Evolutionary conservation across 2,329 filamentous ascomycete species (phyloP).

Genomic region (Ilyonectria destructans): DNA sequence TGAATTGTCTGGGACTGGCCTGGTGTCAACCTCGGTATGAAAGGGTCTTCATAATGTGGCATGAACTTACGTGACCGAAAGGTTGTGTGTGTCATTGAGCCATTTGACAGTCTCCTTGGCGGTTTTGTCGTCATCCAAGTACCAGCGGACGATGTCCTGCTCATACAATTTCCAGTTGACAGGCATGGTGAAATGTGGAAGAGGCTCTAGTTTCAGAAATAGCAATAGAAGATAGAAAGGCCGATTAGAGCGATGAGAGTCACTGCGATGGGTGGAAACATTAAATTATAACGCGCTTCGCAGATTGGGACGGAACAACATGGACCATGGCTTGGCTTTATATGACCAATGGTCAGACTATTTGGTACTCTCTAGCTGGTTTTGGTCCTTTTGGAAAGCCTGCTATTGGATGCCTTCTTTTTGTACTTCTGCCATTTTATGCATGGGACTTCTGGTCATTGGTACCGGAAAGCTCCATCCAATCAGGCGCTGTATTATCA

Average conservation of each 20-base stretch:
- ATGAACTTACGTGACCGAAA: too few species aligned
- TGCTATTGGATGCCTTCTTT: background rate
- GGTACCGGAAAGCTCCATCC: background rate
- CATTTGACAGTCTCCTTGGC: background rate
- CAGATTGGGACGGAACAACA: too few species aligned
- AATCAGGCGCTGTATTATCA: background rate
- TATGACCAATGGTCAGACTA: too few species aligned
- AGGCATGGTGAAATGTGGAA: background rate
- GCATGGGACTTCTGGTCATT: conserved; percentile 15
- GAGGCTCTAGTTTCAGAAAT: too few species aligned
- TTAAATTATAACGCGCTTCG: too few species aligned
- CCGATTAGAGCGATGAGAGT: too few species aligned
- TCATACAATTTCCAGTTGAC: conserved; percentile 15
- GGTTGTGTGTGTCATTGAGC: background rate
- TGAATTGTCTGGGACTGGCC: too few species aligned
- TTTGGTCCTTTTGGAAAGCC: conserved; percentile 15
- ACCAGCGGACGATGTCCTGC: background rate
- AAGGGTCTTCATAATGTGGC: too few species aligned
- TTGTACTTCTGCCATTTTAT: conserved; percentile 3
- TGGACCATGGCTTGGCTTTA: too few species aligned
- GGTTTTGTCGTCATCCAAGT: conserved; percentile 4
- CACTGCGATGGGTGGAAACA: too few species aligned
- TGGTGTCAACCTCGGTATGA: too few species aligned
- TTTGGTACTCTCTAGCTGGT: background rate
- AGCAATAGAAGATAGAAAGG: too few species aligned